Base-by-base conservation (phyloP, 495 filamentous ascomycete species). In the Sporormia fimetaria region DNA sequence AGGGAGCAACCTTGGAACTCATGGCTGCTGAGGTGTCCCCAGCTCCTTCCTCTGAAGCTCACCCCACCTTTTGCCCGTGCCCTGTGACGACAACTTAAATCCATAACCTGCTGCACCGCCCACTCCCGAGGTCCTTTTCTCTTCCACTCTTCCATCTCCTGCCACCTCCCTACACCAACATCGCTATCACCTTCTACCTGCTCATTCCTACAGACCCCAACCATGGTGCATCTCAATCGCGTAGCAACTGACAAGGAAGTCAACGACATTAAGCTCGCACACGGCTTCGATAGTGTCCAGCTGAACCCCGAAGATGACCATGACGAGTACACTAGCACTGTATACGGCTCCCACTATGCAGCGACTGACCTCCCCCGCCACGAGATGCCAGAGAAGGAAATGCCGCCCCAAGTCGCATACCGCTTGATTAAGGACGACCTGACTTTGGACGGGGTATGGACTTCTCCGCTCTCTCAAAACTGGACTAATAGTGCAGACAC, bases 371-470 rank as follows among this genome's bases (percentile, higher is more conserved):
- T 94, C 35, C 82, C 83, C 25, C 74, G 72, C 52, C 70, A 80
- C 56, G 80, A 84, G 60, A 93, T 94, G 81, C 86, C 87, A n/a
- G 86, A 92, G 54, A 50, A 60, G 5, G 83, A 88, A 31, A 58
- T 58, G 56, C 54, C 54, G 8, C 18, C 31, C 6, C 37, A 57
- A 21, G 39, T 57, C n/a, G 86, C 86, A 9, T 87, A 92, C 60
- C 80, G 84, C 29, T 83, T 93, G 83, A 94, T 94, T 66, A 87
- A 86, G 65, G 87, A 94, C 57, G 85, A 94, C 55, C 62, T 93
- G 52, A 86, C 79, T 49, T 63, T 93, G 45, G 86, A 94, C 59
- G 82, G 82, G n/a, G 92, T 87, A 17, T 2, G 43, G 32, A 38
- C 4, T 17, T 14, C n/a, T n/a, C n/a, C n/a, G n/a, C n/a, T n/a